Conservation (phyloP, 2,329 filamentous ascomycete species). For the Cladophialophora psammophila region DNA sequence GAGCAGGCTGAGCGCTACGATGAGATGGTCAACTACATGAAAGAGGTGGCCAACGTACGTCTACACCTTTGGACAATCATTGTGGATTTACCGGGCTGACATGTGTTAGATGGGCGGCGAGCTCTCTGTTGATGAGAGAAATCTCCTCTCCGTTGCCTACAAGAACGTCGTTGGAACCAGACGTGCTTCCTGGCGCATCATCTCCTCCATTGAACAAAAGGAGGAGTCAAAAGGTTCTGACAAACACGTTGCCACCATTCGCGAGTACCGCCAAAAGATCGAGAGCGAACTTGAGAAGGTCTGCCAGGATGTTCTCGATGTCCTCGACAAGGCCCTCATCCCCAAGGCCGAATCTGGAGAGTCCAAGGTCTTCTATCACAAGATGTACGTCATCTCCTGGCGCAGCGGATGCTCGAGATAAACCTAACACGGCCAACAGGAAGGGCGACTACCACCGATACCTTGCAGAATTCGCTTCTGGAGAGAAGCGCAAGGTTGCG, state of each 20-base stretch:
- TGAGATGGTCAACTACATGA: slow-evolving; percentile 99
- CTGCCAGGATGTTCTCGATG: slow-evolving; percentile 96
- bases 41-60: slow-evolving; percentile 94
- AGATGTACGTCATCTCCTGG: slow-evolving; percentile 75
- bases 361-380: slow-evolving; percentile 99
- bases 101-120: slow-evolving; percentile 67
- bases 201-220: slow-evolving; percentile 99
- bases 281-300: slow-evolving; percentile 96
- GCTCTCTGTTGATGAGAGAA: slow-evolving; percentile 75
- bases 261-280: slow-evolving; percentile 98
- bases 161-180: slow-evolving; percentile 99
- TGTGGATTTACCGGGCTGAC: slow-evolving; percentile 33
- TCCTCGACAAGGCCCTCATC: slow-evolving; percentile 91
- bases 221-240: slow-evolving; percentile 98
- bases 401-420: slow-evolving; percentile 7
- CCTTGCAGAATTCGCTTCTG: slow-evolving; percentile 89
- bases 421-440: slow-evolving; percentile 60
- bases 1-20: slow-evolving; percentile 99
- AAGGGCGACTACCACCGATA: slow-evolving; percentile 98
- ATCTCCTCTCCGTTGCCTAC: slow-evolving; percentile 98
- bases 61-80: slow-evolving; percentile 31
- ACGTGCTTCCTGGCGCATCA: slow-evolving; percentile 98
- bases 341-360: slow-evolving; percentile 95
- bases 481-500: slow-evolving; percentile 89
- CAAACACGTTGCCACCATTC: slow-evolving; percentile 92